Evolutionary conservation across 2,329 filamentous ascomycete species (phyloP).

Genomic region (Hypoxylon sp.): DNA sequence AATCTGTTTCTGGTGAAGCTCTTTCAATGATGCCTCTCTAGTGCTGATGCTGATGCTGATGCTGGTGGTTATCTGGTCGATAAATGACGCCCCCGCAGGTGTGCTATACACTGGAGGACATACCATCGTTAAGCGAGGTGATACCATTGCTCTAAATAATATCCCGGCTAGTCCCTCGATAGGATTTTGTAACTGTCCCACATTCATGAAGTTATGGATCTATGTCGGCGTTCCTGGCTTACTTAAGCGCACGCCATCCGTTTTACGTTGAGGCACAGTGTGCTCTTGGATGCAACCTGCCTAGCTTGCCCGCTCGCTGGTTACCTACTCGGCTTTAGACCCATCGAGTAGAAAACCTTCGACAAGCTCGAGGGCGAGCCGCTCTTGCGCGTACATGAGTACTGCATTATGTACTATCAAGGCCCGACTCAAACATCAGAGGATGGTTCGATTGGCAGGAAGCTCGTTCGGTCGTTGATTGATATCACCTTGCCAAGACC

Average conservation of each 20-base stretch:
- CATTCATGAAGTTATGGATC: constrained; percentile 18
- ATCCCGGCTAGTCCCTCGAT: constrained; percentile 19
- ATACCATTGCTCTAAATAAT: constrained; percentile 13
- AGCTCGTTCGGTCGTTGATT: constrained; percentile 41
- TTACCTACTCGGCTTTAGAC: constrained; percentile 14
- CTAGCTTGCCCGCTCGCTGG: constrained; percentile 33
- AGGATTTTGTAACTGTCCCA: constrained; percentile 21
- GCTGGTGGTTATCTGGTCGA: constrained; percentile 18
- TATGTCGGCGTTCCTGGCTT: constrained; percentile 20
- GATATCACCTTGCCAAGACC: constrained; percentile 42
- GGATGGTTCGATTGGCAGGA: constrained; percentile 41
- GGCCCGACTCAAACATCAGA: constrained; percentile 42
- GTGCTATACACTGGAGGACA: constrained; percentile 1
- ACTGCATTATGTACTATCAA: constrained; percentile 32
- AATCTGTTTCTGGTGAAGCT: constrained; percentile 24
- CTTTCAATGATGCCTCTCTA: constrained; percentile 1
- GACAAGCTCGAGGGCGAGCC: constrained; percentile 17
- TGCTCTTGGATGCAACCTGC: constrained; percentile 17
- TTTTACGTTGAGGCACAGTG: constrained; percentile 26
- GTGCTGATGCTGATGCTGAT: constrained; percentile 3
- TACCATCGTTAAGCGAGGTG: constrained; percentile 13
- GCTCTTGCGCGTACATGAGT: constrained; percentile 10
- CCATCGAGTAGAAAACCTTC: constrained; percentile 1
- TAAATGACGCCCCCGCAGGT: background rate
- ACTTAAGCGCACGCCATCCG: constrained; percentile 16